A percentile compares a stretch with the other conserved stretches of the same genome.
phyloP scores from a whole-genome alignment of 345 rosid species.

The Gossypium ekmanianum region DNA sequence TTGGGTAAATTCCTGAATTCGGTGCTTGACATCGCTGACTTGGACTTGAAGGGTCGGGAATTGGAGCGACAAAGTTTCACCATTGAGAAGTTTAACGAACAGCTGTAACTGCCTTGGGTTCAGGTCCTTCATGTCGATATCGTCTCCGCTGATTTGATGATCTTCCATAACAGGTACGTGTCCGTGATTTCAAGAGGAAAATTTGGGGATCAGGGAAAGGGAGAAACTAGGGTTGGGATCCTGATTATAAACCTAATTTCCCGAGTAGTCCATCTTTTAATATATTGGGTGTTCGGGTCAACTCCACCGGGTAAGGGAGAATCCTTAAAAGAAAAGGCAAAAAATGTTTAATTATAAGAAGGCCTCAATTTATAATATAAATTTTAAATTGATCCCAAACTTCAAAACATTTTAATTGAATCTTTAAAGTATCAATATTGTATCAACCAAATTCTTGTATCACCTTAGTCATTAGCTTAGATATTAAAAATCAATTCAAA shows the following conservation, averaged over 20 bases:
- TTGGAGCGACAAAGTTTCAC: slow-evolving; percentile 49
- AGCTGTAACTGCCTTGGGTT: slow-evolving; percentile 44
- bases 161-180: background rate
- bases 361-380: too few relatives aligned
- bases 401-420: too few relatives aligned
- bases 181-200: background rate
- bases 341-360: too few relatives aligned
- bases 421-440: too few relatives aligned
- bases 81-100: slow-evolving; percentile 63
- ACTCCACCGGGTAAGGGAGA: background rate
- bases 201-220: background rate
- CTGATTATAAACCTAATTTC: background rate
- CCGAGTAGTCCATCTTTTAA: background rate
- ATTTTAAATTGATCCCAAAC: too few relatives aligned
- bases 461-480: too few relatives aligned
- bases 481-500: too few relatives aligned
- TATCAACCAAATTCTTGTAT: too few relatives aligned
- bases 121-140: background rate
- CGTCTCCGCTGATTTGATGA: slow-evolving; percentile 12
- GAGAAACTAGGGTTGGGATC: background rate
- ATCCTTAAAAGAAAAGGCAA: background rate
- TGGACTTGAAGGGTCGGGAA: slow-evolving; percentile 38
- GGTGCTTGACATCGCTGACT: slow-evolving; percentile 52
- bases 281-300: background rate
- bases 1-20: slow-evolving; percentile 57